These are phyloP conservation scores for Colletotrichum sp. DNA, from an alignment of 2,329 filamentous ascomycete genomes.

Conservation along the genomic window DNA sequence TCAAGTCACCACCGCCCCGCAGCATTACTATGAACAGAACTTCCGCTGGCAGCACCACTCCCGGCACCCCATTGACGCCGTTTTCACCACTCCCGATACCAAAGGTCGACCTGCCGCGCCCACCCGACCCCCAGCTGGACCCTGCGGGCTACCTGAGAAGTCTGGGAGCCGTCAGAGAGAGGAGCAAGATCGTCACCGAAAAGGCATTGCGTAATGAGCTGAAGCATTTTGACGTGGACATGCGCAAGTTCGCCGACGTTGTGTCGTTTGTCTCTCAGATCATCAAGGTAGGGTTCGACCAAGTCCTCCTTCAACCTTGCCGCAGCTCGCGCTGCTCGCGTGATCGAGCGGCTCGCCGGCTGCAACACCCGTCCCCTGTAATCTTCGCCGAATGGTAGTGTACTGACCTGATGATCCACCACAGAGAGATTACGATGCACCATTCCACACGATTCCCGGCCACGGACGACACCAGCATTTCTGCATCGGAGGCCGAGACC, in stretches of 20 bases:
- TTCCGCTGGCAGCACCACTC: constrained; percentile 53
- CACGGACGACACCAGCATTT: constrained; percentile 89
- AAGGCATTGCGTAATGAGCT: constrained; percentile 80
- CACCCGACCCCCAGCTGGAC: constrained; percentile 86
- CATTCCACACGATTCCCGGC: constrained; percentile 73
- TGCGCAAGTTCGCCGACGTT: constrained; percentile 82
- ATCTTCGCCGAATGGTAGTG: neutral
- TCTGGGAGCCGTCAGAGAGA: constrained; percentile 84
- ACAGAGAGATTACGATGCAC: constrained; percentile 60
- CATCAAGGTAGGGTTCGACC: constrained; percentile 74
- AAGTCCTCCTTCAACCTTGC: neutral
- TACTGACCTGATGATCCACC: constrained; percentile 1
- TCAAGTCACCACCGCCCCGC: constrained; percentile 42
- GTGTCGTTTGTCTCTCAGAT: constrained; percentile 89
- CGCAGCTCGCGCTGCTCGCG: neutral
- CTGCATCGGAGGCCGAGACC: constrained; percentile 77
- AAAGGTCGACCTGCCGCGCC: constrained; percentile 80
- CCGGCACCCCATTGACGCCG: constrained; percentile 54
- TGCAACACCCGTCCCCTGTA: neutral
- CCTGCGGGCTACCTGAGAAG: constrained; percentile 91
- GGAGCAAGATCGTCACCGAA: constrained; percentile 74
- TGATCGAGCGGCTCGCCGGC: neutral
- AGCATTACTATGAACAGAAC: constrained; percentile 49
- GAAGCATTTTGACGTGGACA: constrained; percentile 87
- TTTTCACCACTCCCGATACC: constrained; percentile 63